Base-by-base conservation (phyloP, 768 basidiomycete species). In the Cystobasidium onofrii region DNA sequence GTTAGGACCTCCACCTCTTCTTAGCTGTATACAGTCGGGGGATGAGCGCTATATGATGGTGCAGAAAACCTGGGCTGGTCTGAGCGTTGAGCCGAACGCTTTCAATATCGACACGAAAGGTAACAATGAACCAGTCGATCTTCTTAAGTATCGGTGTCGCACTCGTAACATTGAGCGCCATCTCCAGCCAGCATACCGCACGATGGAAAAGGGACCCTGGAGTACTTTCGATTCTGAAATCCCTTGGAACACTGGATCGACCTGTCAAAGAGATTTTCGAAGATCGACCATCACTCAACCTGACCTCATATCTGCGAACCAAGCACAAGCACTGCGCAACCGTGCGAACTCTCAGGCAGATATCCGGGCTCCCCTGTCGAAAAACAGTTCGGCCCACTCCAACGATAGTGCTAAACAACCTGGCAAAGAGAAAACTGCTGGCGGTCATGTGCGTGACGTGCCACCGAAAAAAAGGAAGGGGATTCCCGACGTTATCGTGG, bases 251-350 rank as follows among this genome's bases (percentile, higher is more conserved):
- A 4, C 9, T 12, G 63, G 36, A 15, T 13, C 63, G 33, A 36
- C 43, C 1, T 64, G 10, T 39, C 63, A 64, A 36, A 7, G 63
- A 12, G 63, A 64, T 29, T 64, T 64, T 23, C 63, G 63, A 27
- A 27, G 63, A 23, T 34, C 63, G 4, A 15, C 25, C 23, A 64
- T 36, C 17, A 36, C 63, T 18, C 63, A 64, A 7, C 25, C 43
- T 15, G 63, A 64, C 3, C 4, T 43, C 23, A 29, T 60, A 15
- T 23, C 25, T 29, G 15, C 57, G 6, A 60, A 27, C 57, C 57
- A 60, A 34, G 3, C 25, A 60, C 29, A 29, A 29, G 27, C 57
- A 15, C 10, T 27, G 57, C 25, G 57, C 25, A 27, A 34, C 23
- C 29, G 29, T 7, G 57, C 57, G 1, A 29, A 27, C 57, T 27